Conservation (phyloP, 2,329 filamentous ascomycete genomes). For the Macrophomina pseudophaseolina region DNA sequence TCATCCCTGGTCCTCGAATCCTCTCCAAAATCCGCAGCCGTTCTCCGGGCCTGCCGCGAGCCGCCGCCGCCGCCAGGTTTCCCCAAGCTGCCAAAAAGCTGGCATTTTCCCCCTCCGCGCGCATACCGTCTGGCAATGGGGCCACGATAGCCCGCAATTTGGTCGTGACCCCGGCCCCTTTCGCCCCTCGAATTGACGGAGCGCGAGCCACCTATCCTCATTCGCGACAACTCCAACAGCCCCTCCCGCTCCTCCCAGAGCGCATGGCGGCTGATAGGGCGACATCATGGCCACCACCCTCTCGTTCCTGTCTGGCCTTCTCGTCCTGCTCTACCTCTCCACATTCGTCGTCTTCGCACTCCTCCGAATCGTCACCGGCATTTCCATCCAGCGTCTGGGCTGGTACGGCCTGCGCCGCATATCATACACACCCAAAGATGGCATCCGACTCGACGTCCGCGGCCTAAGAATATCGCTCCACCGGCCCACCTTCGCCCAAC, state of each 20-base stretch:
- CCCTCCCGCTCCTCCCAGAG: constrained; percentile 2
- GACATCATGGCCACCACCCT: constrained; percentile 52
- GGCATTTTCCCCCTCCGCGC: neutral
- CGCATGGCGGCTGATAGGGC: constrained; percentile 32
- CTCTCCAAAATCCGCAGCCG: constrained; percentile 4
- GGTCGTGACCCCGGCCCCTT: constrained; percentile 27
- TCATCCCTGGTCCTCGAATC: constrained; percentile 19
- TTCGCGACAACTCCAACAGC: neutral
- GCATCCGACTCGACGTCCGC: constrained; percentile 85
- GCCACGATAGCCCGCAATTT: constrained; percentile 24
- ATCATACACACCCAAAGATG: constrained; percentile 86
- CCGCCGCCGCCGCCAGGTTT: constrained; percentile 6
- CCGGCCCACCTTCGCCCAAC: constrained; percentile 93
- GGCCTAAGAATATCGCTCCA: constrained; percentile 88
- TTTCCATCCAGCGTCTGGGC: constrained; percentile 94
- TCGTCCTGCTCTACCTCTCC: constrained; percentile 85
- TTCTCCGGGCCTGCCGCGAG: constrained; percentile 13
- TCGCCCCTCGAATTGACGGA: constrained; percentile 19
- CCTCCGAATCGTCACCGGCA: constrained; percentile 86
- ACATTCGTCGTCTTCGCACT: constrained; percentile 95
- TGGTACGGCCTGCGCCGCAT: constrained; percentile 91
- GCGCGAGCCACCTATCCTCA: constrained; percentile 26
- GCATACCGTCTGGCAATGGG: constrained; percentile 14
- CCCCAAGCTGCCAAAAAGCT: neutral
- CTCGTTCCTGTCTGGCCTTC: constrained; percentile 81